Evolutionary conservation across 805 yeast species (phyloP), one percentile per base, ranked within the genome.

Genomic region (Starmera dryadoides): DNA sequence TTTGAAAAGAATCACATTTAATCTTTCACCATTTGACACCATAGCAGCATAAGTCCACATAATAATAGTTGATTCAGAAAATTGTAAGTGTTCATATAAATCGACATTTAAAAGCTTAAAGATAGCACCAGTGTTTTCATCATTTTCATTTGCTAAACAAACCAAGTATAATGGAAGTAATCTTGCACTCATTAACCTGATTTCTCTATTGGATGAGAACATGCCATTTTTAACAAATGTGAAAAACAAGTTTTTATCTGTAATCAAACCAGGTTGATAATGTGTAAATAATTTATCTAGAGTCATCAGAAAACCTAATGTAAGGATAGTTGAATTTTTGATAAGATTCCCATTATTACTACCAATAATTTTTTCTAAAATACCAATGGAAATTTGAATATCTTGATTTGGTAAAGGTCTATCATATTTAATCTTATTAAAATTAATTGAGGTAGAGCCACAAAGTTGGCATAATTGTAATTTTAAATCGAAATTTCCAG

Each of bases 31-130:
- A 6, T 71, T 68, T 6, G 81, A 69, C 0, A 80, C 68, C 6
- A 74, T 61, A 0, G 85, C 79, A 28, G 86, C 52, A 38, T 79
- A 84, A 1, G 81, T 77, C 75, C 89, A 77, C 0, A 83, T 69
- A 53, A 68, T 64, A 1, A 78, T 65, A 0, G 77, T 67, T 0
- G 82, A 73, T 53, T 83, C 89, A 8, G 75, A 79, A 37, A 79
- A 50, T 42, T 73, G 66, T 2, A 56, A 50, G 4, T 59, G 56
- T 14, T 54, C 50, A n/a, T 9, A 15, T 14, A 69, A 63, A 5
- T 63, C 61, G 33, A 75, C 65, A 1, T 73, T 68, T 0, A 79
- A 45, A 32, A 62, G 54, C 12, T 59, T 53, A 33, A 77, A 59
- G 7, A 82, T 63, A 0, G 52, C 35, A 17, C 70, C 68, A 34